Evolutionary conservation across 192 early-diverging fungal species (phyloP).

Genomic region (Coemansia sp.): DNA sequence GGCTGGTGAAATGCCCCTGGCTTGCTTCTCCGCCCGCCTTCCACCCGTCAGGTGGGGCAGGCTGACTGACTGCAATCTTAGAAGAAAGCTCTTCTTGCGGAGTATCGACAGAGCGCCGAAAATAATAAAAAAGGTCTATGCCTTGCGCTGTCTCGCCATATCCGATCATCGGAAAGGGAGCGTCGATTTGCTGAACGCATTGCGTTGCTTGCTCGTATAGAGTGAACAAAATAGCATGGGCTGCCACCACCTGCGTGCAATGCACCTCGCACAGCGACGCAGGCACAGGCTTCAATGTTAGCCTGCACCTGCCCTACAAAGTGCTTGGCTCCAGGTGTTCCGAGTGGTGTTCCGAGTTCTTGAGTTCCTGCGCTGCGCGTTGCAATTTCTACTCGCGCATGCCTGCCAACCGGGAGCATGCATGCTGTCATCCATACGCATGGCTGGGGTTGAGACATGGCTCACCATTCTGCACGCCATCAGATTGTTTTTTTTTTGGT

Average conservation of each 20-base stretch:
- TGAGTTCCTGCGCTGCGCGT: neutral
- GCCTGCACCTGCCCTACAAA: neutral
- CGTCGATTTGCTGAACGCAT: neutral
- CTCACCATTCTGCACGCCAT: neutral
- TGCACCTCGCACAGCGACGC: neutral
- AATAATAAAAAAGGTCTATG: conserved; percentile 6
- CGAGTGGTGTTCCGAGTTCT: neutral
- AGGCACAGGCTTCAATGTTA: neutral
- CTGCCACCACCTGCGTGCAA: conserved; percentile 1
- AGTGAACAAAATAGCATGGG: neutral
- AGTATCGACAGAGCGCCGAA: neutral
- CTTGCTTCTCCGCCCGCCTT: neutral
- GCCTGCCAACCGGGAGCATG: neutral
- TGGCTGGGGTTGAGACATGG: conserved; percentile 4
- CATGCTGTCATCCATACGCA: neutral
- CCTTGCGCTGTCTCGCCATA: neutral
- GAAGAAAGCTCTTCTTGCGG: conserved; percentile 1
- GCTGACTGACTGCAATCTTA: neutral
- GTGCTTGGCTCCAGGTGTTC: neutral
- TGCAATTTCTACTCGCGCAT: conserved; percentile 8
- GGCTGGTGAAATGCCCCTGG: neutral
- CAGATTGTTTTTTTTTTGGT: neutral
- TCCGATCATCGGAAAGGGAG: conserved; percentile 2
- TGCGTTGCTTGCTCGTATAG: neutral
- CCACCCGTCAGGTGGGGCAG: neutral